phyloP scores from a whole-genome alignment of 2,329 filamentous ascomycete genomes.

The Didymella pinodella region DNA sequence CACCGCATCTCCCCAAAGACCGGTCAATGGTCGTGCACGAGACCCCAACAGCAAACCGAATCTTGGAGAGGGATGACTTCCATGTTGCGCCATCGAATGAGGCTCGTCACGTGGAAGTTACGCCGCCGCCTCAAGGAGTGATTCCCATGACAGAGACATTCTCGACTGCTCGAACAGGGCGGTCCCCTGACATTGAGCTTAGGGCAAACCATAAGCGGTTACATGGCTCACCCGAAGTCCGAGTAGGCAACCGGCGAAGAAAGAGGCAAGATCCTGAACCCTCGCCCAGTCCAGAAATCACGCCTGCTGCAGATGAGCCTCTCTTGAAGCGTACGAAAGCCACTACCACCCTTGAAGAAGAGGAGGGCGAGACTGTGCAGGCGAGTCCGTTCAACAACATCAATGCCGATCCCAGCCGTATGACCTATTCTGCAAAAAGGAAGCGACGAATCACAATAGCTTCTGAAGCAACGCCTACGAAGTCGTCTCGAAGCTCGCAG shows the following conservation, averaged over 20 bases:
- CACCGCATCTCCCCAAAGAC: constrained; percentile 35
- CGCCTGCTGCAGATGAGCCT: constrained; percentile 9
- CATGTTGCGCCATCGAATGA: constrained; percentile 6
- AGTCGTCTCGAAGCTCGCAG: constrained; percentile 33
- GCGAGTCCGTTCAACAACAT: constrained; percentile 22
- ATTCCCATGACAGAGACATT: constrained; percentile 4
- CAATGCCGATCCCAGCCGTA: constrained; percentile 13
- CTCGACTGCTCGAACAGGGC: constrained; percentile 32
- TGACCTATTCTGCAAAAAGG: constrained; percentile 16
- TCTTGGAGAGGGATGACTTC: constrained; percentile 10
- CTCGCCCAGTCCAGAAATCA: not conserved
- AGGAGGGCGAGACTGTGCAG: constrained; percentile 12
- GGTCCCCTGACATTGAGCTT: constrained; percentile 12
- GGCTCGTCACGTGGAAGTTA: not conserved
- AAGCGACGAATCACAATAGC: constrained; percentile 22
- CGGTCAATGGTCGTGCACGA: constrained; percentile 44
- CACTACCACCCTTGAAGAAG: constrained; percentile 8
- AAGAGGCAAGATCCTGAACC: constrained; percentile 26
- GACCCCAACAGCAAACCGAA: constrained; percentile 39
- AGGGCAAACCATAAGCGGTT: not conserved
- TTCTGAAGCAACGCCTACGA: constrained; percentile 23
- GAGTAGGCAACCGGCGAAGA: constrained; percentile 16
- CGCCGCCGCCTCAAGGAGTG: not conserved
- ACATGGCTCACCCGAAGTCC: constrained; percentile 12
- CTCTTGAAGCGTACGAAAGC: constrained; percentile 31